Evolutionary conservation across 208 protist species (phyloP).

Genomic region (Acanthamoeba triangularis): DNA sequence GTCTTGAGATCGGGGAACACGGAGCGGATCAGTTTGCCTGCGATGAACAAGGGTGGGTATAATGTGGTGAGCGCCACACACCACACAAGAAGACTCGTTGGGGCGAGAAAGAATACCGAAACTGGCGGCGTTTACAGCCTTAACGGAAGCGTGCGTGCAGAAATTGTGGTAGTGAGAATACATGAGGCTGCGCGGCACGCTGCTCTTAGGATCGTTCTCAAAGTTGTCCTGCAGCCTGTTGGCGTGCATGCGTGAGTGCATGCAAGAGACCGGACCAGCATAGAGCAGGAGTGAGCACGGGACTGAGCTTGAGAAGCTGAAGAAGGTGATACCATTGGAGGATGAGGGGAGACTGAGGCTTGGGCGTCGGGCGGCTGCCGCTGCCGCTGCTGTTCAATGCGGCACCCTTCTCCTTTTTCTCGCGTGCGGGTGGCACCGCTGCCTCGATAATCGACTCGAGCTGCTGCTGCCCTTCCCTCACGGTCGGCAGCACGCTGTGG

Average conservation of each 20-base stretch:
- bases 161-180: conserved; percentile 57
- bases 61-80: too few species aligned
- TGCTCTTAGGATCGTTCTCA: conserved; percentile 35
- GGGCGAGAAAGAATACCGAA: neutral
- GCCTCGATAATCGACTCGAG: neutral
- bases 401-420: conserved; percentile 10
- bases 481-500: neutral
- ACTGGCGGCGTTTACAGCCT: conserved; percentile 71
- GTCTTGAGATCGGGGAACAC: conserved; percentile 73
- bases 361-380: neutral
- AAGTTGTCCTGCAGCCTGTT: conserved; percentile 74
- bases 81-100: neutral
- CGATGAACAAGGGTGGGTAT: neutral
- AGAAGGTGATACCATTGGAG: conserved; percentile 12
- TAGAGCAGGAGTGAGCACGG: neutral
- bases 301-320: neutral
- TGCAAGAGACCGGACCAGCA: neutral
- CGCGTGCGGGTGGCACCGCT: neutral
- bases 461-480: neutral
- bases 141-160: conserved; percentile 1
- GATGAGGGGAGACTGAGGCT: neutral
- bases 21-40: conserved; percentile 70
- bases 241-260: neutral
- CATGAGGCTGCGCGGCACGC: conserved; percentile 48
- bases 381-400: neutral